Conservation (phyloP, 371 early-diverging fungal genomes). For the Basidiobolus meristosporus region DNA sequence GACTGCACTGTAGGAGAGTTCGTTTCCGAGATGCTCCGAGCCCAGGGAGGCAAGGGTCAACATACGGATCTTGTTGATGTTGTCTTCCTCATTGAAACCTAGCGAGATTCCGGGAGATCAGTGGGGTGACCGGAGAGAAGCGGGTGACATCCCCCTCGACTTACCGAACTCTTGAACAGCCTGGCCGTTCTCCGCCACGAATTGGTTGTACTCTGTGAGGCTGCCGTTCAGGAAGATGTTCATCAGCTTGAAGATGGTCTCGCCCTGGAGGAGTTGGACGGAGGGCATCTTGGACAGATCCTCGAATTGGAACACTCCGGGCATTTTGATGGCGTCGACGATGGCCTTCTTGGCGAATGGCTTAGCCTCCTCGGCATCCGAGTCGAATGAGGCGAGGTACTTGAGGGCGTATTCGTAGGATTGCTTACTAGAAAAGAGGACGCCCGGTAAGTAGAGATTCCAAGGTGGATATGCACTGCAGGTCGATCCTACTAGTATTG, state of each 20-base stretch:
- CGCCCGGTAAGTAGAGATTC: neutral
- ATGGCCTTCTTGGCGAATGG: constrained; percentile 28
- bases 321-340: constrained; percentile 40
- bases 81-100: constrained; percentile 30
- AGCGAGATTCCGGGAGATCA: neutral
- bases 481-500: constrained; percentile 30
- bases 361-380: constrained; percentile 19
- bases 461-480: neutral
- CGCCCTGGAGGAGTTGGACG: constrained; percentile 44
- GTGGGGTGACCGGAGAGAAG: too few species aligned
- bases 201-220: constrained; percentile 40
- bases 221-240: constrained; percentile 55
- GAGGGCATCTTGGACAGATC: constrained; percentile 46
- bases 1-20: constrained; percentile 52
- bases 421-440: constrained; percentile 14
- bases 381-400: constrained; percentile 31
- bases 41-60: constrained; percentile 70
- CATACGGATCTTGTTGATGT: constrained; percentile 63
- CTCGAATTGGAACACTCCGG: constrained; percentile 65
- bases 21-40: constrained; percentile 41
- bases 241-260: constrained; percentile 36
- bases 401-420: constrained; percentile 45
- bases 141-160: neutral
- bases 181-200: constrained; percentile 19
- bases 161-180: constrained; percentile 24